Base-by-base conservation (phyloP, 805 yeast genomes). In the Pichia sporocuriosa region DNA sequence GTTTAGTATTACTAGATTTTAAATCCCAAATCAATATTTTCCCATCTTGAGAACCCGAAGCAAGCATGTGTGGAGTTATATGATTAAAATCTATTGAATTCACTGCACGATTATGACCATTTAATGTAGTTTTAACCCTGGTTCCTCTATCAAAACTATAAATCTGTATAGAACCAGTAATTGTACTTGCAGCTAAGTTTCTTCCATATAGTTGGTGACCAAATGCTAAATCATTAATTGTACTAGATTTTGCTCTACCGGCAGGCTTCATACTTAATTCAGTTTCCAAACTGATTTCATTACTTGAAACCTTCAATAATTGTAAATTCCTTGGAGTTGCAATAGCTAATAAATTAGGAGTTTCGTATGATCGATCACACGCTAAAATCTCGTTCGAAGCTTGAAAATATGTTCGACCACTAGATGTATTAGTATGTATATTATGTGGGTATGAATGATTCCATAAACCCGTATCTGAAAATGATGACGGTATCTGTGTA, bases 41-140 rank as follows among this genome's bases (percentile, higher is more conserved):
- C 4, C 93, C 93, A 63, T 84, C 93, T 61, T 84, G 93, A 0
- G 89, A 81, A 3, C 93, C 94, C 2, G 81, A 73, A 3, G 75
- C 50, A 13, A 77, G 48, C 16, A 64, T 52, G 50, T 68, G 66
- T 4, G 68, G 69, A 25, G 58, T 60, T 40, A 66, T 58, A 6
- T 57, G 58, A 34, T 59, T 63, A 50, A 70, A 71, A 22, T 65
- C 67, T 6, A 72, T 55, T 0, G 72, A 57, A 39, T 72, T 72
- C 17, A 70, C 72, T 0, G 76, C 72, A 48, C 77, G 53, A 17
- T 63, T 61, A 43, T 71, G 76, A 35, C 70, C 74, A 24, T 52
- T 55, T 26, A 69, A 54, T 2, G 59, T 56, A 3, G 57, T 42
- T 50, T 61, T 48, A 37, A 58, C 34, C 47, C 55, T 37, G 40